Conservation (phyloP, 2,329 filamentous ascomycete genomes). For the Sporothrix pallida region DNA sequence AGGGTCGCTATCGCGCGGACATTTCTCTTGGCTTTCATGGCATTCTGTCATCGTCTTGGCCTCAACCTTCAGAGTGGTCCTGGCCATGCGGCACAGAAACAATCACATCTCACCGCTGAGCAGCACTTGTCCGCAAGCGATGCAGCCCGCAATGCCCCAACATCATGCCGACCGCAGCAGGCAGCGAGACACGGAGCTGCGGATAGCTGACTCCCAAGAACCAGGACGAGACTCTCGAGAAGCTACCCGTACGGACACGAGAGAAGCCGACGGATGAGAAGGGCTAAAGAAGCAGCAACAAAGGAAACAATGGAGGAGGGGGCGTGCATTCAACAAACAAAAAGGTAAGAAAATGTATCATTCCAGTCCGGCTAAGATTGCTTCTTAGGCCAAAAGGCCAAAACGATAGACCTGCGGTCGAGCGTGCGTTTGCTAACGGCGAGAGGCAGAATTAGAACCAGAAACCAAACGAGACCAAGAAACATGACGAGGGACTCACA, state of each 20-base stretch:
- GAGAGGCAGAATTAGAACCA: background rate
- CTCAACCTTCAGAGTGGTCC: no score
- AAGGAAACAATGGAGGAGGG: background rate
- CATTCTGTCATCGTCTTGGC: no score
- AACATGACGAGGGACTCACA: background rate
- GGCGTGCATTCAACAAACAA: background rate
- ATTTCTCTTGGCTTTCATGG: no score
- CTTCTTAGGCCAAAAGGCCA: background rate
- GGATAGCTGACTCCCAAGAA: constrained; percentile 11
- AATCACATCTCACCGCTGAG: background rate
- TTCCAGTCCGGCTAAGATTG: constrained; percentile 11
- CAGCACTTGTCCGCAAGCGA: background rate
- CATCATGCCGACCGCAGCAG: background rate
- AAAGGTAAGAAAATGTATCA: background rate
- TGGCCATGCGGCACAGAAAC: background rate
- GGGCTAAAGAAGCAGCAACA: background rate
- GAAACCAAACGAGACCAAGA: background rate
- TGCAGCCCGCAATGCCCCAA: background rate
- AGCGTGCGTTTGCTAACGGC: background rate
- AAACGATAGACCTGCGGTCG: no score
- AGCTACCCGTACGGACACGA: constrained; percentile 12
- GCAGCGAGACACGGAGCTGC: background rate
- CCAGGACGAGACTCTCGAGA: constrained; percentile 6
- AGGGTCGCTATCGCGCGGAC: no score
- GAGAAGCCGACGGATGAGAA: constrained; percentile 16